A percentile compares a stretch with the other conserved stretches of the same genome.
These are phyloP conservation scores for Suzukiozyma palmioleophila DNA, from an alignment of 1,139 yeast species.

Conservation along the genomic window DNA sequence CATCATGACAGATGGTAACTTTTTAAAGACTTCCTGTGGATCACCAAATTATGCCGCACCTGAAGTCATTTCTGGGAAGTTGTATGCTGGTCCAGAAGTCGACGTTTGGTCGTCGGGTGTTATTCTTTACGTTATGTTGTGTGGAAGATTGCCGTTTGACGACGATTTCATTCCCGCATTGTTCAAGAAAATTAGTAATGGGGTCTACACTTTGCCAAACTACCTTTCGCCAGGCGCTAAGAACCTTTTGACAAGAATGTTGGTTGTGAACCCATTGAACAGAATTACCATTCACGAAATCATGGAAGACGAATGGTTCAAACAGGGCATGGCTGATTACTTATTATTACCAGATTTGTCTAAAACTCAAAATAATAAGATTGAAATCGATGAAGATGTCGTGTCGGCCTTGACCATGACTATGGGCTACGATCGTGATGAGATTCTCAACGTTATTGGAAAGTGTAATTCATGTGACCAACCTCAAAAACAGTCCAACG, in stretches of 20 bases:
- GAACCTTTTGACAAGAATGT: slow-evolving; percentile 81
- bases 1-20: slow-evolving; percentile 98
- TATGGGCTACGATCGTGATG: slow-evolving; percentile 91
- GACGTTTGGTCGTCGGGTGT: slow-evolving; percentile 99
- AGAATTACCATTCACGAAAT: slow-evolving; percentile 93
- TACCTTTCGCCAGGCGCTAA: slow-evolving; percentile 87
- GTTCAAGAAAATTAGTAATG: slow-evolving; percentile 91
- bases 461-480: slow-evolving; percentile 39
- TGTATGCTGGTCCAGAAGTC: slow-evolving; percentile 98
- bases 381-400: slow-evolving; percentile 71
- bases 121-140: slow-evolving; percentile 90
- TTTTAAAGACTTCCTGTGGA: slow-evolving; percentile 92
- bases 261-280: slow-evolving; percentile 93
- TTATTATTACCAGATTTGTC: slow-evolving; percentile 66
- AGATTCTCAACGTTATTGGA: slow-evolving; percentile 69
- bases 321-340: slow-evolving; percentile 76
- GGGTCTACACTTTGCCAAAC: slow-evolving; percentile 90
- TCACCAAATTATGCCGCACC: slow-evolving; percentile 99
- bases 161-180: slow-evolving; percentile 96
- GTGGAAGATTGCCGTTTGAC: slow-evolving; percentile 96
- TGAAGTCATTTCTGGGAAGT: slow-evolving; percentile 92
- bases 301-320: slow-evolving; percentile 96
- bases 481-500: slow-evolving; percentile 46
- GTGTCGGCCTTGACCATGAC: slow-evolving; percentile 76
- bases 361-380: slow-evolving; percentile 35